Evolutionary conservation across 1,284 basidiomycete species (phyloP), one percentile per base, ranked within the genome.

Genomic region (Rhizoctonia solani): DNA sequence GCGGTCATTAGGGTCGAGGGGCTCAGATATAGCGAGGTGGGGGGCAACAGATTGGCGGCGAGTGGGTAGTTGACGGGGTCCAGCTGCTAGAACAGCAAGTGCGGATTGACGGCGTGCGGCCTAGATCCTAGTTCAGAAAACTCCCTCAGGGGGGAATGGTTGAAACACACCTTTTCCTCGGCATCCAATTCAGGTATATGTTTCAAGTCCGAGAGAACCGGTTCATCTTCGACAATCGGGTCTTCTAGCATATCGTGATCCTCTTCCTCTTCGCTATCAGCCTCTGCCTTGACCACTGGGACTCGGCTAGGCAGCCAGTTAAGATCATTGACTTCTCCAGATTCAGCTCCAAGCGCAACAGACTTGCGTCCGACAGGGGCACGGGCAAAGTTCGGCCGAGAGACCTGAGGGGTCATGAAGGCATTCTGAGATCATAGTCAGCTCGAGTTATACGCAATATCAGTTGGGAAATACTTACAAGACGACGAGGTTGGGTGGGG

Each of bases 241-340:
- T 50, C 47, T 14, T 50, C 58, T 3, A 34, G 30, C 46, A n/a
- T n/a, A n/a, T 50, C 46, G 9, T 3, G 9, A 8, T 53, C 37
- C 19, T 42, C 61, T 30, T 53, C 61, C 16, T 53, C 61, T 9
- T 65, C 61, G 29, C 61, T 53, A 23, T 65, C 61, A 29, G 39
- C 61, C 50, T 44, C 47, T 39, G 52, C 42, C 8, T 41, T 30
- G 19, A 37, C 46, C 23, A 53, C 61, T 53, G 61, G 61, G 39
- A 65, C 61, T 37, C 61, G 61, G 46, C 61, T 49, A 42, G 61
- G 61, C 16, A 65, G 61, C 61, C 61, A 65, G 61, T 39, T 65
- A 14, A 44, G 37, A 29, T 65, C 61, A 6, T 19, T 21, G 13
- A 30, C 49, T 4, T 34, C 49, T 23, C 50, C 49, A 1, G 25